Percentiles rank a stretch among this genome's conserved stretches.
phyloP scores from a whole-genome alignment of 2,329 filamentous ascomycete genomes.

The Blastomyces emzantsi region DNA sequence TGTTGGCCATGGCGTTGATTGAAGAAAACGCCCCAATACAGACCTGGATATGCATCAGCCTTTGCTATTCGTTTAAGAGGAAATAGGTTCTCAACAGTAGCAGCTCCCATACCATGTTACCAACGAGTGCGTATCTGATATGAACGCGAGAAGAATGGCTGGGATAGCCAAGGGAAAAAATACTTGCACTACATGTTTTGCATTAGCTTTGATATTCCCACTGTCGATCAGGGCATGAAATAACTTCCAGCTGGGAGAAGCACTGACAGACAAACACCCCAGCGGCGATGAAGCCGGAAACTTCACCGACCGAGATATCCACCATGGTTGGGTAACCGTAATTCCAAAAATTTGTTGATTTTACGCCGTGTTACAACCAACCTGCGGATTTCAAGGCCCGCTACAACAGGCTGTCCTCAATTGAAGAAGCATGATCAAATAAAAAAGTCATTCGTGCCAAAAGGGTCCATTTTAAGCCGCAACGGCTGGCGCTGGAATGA shows the following conservation, averaged over 20 bases:
- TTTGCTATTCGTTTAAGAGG: not conserved
- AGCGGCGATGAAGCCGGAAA: conserved; percentile 34
- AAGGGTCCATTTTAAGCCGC: not conserved
- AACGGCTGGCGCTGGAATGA: not conserved
- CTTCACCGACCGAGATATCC: conserved; percentile 28
- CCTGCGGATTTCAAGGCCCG: not conserved
- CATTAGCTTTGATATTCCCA: not conserved
- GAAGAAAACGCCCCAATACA: conserved; percentile 29
- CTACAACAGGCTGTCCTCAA: not conserved
- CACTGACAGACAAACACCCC: conserved; percentile 26
- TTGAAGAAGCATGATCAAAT: not conserved
- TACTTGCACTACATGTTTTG: conserved; percentile 25
- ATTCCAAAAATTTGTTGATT: not conserved
- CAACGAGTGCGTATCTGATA: conserved; percentile 29
- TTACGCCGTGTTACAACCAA: not conserved
- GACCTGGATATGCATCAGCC: conserved; percentile 21
- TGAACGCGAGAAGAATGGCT: conserved; percentile 29
- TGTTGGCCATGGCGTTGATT: conserved; percentile 36
- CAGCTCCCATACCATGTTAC: conserved; percentile 17
- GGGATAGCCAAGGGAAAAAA: conserved; percentile 30
- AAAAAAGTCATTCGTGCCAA: not conserved
- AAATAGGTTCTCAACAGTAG: not conserved
- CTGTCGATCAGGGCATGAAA: not conserved
- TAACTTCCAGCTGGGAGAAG: not conserved
- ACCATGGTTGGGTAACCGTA: conserved; percentile 2